Conservation (phyloP, 805 yeast genomes). For the Pichia pseudocactophila region DNA sequence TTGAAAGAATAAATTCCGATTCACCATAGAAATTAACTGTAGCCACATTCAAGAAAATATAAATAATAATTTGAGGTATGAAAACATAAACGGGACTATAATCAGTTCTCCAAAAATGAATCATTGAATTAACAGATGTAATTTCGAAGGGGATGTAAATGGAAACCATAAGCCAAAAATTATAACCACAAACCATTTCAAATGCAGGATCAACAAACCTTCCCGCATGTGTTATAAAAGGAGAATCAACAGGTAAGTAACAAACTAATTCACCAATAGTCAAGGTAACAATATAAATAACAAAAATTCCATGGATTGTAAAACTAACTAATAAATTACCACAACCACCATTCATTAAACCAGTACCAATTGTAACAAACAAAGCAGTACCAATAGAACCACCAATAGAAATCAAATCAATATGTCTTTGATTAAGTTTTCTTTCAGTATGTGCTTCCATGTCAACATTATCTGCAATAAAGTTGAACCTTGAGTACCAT, state of each 20-base stretch:
- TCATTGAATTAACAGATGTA: slow-evolving; percentile 67
- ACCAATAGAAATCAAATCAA: slow-evolving; percentile 70
- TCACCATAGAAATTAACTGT: slow-evolving; percentile 77
- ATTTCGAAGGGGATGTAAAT: slow-evolving; percentile 78
- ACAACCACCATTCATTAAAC: slow-evolving; percentile 60
- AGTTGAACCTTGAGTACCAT: too few relatives aligned
- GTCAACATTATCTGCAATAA: neutral
- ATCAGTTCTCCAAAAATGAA: slow-evolving; percentile 75
- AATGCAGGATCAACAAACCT: slow-evolving; percentile 69
- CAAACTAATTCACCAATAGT: slow-evolving; percentile 75
- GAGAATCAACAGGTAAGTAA: slow-evolving; percentile 67
- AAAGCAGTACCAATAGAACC: slow-evolving; percentile 79
- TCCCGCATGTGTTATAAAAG: slow-evolving; percentile 67
- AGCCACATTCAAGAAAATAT: slow-evolving; percentile 55
- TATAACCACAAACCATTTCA: slow-evolving; percentile 73
- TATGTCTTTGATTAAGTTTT: slow-evolving; percentile 56
- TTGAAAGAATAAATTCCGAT: slow-evolving; percentile 68
- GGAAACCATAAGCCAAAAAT: slow-evolving; percentile 68
- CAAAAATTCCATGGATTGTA: slow-evolving; percentile 54
- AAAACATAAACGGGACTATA: slow-evolving; percentile 65
- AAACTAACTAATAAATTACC: slow-evolving; percentile 56
- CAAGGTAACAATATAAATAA: slow-evolving; percentile 57
- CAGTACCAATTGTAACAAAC: slow-evolving; percentile 64
- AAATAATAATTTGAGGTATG: slow-evolving; percentile 53
- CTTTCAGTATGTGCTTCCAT: slow-evolving; percentile 26